phyloP scores from a whole-genome alignment of 2,329 filamentous ascomycete species.

The Ophiostoma ulmi region DNA sequence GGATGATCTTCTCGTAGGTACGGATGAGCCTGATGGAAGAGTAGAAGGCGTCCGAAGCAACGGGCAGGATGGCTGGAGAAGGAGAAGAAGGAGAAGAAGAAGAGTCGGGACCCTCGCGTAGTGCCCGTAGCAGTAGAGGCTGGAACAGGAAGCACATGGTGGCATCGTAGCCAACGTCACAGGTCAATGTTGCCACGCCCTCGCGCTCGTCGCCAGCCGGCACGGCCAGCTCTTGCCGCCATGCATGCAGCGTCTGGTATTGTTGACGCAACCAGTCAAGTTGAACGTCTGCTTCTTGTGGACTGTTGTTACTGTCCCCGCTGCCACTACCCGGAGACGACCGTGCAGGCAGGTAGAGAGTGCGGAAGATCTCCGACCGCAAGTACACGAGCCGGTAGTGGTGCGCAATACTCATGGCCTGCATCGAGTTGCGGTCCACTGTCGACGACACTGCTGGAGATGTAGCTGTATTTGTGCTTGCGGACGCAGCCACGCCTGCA shows the following conservation, averaged over 20 bases:
- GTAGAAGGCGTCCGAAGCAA: conserved; percentile 33
- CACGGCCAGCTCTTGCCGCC: conserved; percentile 25
- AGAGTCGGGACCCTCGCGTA: conserved; percentile 12
- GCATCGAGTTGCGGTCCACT: conserved; percentile 26
- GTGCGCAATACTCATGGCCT: conserved; percentile 32
- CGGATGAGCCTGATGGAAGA: conserved; percentile 32
- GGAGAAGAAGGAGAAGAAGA: background rate
- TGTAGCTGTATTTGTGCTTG: background rate
- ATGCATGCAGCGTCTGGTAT: conserved; percentile 24
- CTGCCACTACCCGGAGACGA: background rate
- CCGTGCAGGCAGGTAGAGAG: conserved; percentile 27
- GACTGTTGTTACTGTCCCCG: background rate
- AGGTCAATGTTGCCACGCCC: conserved; percentile 32
- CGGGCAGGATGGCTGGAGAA: conserved; percentile 1
- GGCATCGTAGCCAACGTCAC: conserved; percentile 34
- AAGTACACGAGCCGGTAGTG: conserved; percentile 37
- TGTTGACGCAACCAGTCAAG: conserved; percentile 24
- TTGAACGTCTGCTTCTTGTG: background rate
- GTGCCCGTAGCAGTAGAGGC: conserved; percentile 29
- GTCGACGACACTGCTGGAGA: conserved; percentile 10
- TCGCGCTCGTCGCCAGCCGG: conserved; percentile 21
- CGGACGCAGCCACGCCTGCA: background rate
- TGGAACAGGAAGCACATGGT: conserved; percentile 35
- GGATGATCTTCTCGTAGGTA: conserved; percentile 33
- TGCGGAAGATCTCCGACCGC: conserved; percentile 35